Base-by-base conservation (phyloP, 2,329 filamentous ascomycete genomes). In the Verticillium nubilum region DNA sequence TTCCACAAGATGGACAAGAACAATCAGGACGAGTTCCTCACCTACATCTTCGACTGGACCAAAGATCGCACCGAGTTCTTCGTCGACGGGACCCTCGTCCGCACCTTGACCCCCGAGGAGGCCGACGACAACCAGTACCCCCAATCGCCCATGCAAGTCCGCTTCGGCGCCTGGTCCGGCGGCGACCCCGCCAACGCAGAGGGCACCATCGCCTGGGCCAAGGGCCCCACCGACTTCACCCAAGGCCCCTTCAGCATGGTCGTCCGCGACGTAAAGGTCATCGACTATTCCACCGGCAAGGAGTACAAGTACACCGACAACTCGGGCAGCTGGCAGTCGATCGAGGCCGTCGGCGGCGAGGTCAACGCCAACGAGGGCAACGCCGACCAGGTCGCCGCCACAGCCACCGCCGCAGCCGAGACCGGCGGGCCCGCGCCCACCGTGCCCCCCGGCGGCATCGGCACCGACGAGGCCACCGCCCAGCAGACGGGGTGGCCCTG, bases 121-220 rank as follows among this genome's bases (percentile, higher is more conserved):
- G 90, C 93, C 61, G 84, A 88, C 62, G 70, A 79, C 59, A 81
- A 80, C 63, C 90, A 96, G 74, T 99, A 96, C 71, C 95, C 95
- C 7, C 95, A 99, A 77, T 92, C 92, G 1, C 95, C 95, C 4
- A 97, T 97, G 92, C 89, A 92, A 75, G 78, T 98, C 76, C 96
- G 94, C 75, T 87, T 98, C 67, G 95, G 95, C 62, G 80, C 89
- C 59, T 99, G 95, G 95, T 87, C 91, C 58, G 95, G 92, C 69
- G 95, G 95, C 66, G 95, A 98, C 73, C 76, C 91, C 0, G 81
- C 80, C 67, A 97, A 98, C 73, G 70, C 87, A 1, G 73, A 81
- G 15, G 95, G 95, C 60, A 98, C 94, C 17, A 91, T 98, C 67
- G 80, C 86, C 64, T 99, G 95, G 95, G 91, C 95, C 59, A 85